These are phyloP conservation scores for Pseudonitzschia multiseries DNA, from an alignment of 108 stramenopile species.

Conservation along the genomic window DNA sequence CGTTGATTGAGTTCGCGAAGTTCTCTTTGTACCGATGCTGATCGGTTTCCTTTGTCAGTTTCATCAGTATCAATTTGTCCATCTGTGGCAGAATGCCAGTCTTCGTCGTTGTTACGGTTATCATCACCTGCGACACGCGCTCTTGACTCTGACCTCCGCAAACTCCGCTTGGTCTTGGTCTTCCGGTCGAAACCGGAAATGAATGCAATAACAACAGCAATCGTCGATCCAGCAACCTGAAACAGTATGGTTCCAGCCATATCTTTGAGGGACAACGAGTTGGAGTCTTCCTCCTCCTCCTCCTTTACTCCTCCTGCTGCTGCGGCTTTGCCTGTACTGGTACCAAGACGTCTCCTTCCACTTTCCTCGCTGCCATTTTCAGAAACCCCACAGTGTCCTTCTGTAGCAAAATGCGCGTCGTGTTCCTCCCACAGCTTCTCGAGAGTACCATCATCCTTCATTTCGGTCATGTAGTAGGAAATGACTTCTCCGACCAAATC, in stretches of 20 bases:
- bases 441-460: background rate
- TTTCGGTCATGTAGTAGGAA: conserved; percentile 1
- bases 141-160: no score
- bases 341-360: no score
- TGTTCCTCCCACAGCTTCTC: conserved; percentile 1
- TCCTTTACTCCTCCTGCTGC: background rate
- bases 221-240: background rate
- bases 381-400: background rate
- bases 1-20: no score
- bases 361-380: no score
- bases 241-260: conserved; percentile 10
- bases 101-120: no score
- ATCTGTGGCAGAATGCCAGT: no score
- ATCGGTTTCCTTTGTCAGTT: no score
- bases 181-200: background rate
- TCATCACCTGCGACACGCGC: no score
- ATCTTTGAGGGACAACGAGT: background rate
- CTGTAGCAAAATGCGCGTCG: background rate
- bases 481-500: conserved; percentile 5
- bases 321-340: no score
- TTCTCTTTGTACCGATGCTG: no score
- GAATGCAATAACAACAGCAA: background rate
- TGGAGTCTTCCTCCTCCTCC: background rate
- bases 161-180: background rate
- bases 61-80: no score